Evolutionary conservation across 2,329 filamentous ascomycete genomes (phyloP).

Genomic region (Neonectria hederae): DNA sequence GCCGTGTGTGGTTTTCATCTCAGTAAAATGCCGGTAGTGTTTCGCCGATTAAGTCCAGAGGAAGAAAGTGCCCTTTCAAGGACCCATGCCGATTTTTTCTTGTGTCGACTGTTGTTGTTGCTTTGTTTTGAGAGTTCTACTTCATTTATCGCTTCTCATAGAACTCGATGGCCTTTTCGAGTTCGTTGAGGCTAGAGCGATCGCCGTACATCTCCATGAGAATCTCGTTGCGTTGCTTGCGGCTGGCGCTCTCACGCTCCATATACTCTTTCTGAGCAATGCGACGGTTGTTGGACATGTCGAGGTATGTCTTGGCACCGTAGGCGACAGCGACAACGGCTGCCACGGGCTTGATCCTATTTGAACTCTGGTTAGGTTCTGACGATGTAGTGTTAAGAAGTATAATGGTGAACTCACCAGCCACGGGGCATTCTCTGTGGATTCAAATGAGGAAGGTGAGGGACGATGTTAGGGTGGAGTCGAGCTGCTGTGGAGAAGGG

Average conservation of each 20-base stretch:
- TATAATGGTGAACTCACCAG: conserved; percentile 32
- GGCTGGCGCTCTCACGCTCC: conserved; percentile 49
- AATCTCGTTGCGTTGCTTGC: conserved; percentile 51
- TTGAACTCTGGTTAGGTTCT: conserved; percentile 13
- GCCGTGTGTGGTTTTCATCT: background rate
- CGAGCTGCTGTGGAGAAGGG: conserved; percentile 43
- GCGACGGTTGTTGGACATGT: conserved; percentile 41
- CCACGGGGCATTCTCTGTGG: conserved; percentile 39
- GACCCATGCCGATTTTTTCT: background rate
- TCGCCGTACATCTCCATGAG: conserved; percentile 62
- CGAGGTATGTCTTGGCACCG: conserved; percentile 47
- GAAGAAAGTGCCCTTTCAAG: background rate
- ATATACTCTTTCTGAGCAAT: conserved; percentile 43
- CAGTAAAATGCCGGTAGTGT: background rate
- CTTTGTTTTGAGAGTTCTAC: background rate
- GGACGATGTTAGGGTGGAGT: conserved; percentile 43
- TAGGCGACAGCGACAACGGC: conserved; percentile 48
- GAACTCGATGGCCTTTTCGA: conserved; percentile 58
- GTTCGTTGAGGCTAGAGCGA: conserved; percentile 57
- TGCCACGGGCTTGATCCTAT: conserved; percentile 47
- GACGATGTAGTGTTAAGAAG: background rate
- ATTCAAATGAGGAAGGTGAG: conserved; percentile 39
- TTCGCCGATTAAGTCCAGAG: background rate
- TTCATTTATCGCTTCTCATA: conserved; percentile 53
- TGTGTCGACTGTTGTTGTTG: conserved; percentile 9